These are phyloP conservation scores for Candida qinlingensis DNA, from an alignment of 805 yeast species.

Conservation along the genomic window DNA sequence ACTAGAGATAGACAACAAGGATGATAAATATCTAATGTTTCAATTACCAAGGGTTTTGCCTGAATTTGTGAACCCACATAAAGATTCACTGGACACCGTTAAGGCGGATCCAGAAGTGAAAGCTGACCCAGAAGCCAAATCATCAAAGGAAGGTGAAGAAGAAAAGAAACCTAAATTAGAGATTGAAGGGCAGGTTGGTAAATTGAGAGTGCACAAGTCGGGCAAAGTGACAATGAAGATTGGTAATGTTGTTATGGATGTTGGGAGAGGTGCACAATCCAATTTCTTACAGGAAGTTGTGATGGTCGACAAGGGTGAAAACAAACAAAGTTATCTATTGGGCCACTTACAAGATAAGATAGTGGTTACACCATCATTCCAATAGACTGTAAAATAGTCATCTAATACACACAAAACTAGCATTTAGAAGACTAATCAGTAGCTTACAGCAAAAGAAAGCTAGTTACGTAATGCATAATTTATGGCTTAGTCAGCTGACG, in stretches of 20 bases:
- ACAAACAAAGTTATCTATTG: constrained; percentile 38
- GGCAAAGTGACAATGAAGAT: constrained; percentile 74
- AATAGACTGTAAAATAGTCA: not conserved
- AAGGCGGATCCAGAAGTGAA: constrained; percentile 11
- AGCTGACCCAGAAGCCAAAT: not conserved
- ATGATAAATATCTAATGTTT: constrained; percentile 31
- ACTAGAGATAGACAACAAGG: constrained; percentile 25
- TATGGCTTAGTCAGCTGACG: too few relatives aligned
- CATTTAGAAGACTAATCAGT: too few relatives aligned
- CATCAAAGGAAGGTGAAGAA: constrained; percentile 1
- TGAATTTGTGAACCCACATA: constrained; percentile 23
- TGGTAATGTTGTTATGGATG: constrained; percentile 65
- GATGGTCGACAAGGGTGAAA: constrained; percentile 36
- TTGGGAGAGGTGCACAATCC: constrained; percentile 64
- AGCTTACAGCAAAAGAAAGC: too few relatives aligned
- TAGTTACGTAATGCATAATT: too few relatives aligned
- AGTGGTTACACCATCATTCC: constrained; percentile 50
- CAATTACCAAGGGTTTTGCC: constrained; percentile 37
- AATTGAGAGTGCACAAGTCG: constrained; percentile 71
- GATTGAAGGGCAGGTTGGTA: constrained; percentile 61
- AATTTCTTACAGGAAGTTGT: constrained; percentile 72
- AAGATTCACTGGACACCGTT: constrained; percentile 2
- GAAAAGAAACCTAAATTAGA: constrained; percentile 5
- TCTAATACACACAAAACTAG: not conserved
- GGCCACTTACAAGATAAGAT: constrained; percentile 55